Percentiles rank a stretch among this genome's conserved stretches.
Evolutionary conservation across 495 filamentous ascomycete species (phyloP).

Genomic region (Neohortaea acidophila): DNA sequence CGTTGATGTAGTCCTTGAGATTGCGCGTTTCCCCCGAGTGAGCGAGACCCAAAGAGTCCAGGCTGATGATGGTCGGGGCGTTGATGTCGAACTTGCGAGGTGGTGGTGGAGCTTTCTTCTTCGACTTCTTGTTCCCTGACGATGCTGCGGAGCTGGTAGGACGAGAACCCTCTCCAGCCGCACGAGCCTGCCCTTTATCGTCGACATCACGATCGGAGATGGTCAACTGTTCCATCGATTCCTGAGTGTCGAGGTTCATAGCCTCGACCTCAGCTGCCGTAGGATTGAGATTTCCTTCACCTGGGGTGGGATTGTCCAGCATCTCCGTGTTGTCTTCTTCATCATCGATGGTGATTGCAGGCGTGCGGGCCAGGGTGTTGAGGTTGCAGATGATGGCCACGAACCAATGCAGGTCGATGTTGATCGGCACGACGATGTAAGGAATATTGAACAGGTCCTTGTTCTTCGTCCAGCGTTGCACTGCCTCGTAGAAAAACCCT

Average conservation of each 20-base stretch:
- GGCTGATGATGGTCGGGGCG: slow-evolving; percentile 58
- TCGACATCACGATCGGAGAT: too few species aligned
- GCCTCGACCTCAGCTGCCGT: too few species aligned
- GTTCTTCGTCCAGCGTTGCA: slow-evolving; percentile 77
- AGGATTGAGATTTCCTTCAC: not conserved
- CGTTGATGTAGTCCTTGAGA: slow-evolving; percentile 61
- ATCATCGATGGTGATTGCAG: not conserved
- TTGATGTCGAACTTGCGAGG: slow-evolving; percentile 20
- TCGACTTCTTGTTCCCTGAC: not conserved
- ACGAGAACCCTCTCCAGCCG: too few species aligned
- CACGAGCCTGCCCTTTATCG: too few species aligned
- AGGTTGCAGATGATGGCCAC: slow-evolving; percentile 92
- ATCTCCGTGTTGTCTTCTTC: not conserved
- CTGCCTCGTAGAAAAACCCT: slow-evolving; percentile 61
- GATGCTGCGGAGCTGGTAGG: too few species aligned
- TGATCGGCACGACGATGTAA: slow-evolving; percentile 83
- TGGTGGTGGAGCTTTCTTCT: not conserved
- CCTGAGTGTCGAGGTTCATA: too few species aligned
- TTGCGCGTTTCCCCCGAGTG: slow-evolving; percentile 47
- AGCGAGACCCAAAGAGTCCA: slow-evolving; percentile 60
- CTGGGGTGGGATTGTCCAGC: too few species aligned
- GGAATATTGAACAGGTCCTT: slow-evolving; percentile 76
- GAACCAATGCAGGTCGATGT: slow-evolving; percentile 80
- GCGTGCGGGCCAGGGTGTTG: slow-evolving; percentile 1
- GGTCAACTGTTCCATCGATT: too few species aligned